Conservation (phyloP, 1,284 basidiomycete genomes). For the Entoloma clypeatum region DNA sequence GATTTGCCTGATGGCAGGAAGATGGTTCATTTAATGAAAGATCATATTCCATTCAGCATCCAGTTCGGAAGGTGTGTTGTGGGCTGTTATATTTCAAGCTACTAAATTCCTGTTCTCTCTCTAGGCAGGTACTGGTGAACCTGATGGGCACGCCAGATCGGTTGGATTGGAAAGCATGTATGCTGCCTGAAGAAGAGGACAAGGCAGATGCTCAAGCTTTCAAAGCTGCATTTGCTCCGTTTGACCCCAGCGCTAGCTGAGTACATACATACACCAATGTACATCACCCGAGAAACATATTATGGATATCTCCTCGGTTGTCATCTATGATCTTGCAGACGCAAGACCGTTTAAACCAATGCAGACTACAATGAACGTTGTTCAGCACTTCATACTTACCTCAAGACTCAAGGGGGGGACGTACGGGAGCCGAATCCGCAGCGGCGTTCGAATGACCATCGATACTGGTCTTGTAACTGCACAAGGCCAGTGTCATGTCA, state of each 20-base stretch:
- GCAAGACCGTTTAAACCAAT: too few species aligned
- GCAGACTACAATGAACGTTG: too few species aligned
- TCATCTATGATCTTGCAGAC: too few species aligned
- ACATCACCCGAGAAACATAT: too few species aligned
- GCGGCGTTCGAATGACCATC: conserved; percentile 32
- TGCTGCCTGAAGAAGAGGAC: conserved; percentile 78
- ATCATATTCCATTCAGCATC: conserved; percentile 75
- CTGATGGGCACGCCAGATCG: conserved; percentile 73
- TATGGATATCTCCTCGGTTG: too few species aligned
- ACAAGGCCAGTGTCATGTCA: conserved; percentile 2
- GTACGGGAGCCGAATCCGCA: too few species aligned
- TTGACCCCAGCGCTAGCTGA: conserved; percentile 56
- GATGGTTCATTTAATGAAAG: conserved; percentile 81
- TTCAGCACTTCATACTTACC: too few species aligned
- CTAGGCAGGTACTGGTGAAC: conserved; percentile 74
- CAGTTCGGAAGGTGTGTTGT: conserved; percentile 85
- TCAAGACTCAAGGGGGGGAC: too few species aligned
- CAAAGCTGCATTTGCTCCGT: conserved; percentile 75
- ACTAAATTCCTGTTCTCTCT: conserved; percentile 6
- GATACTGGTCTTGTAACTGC: conserved; percentile 60
- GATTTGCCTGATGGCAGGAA: conserved; percentile 85
- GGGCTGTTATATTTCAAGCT: conserved; percentile 8
- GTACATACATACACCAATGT: too few species aligned
- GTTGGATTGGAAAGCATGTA: conserved; percentile 88
- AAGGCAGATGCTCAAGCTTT: conserved; percentile 76